Percentiles rank a stretch among this genome's conserved stretches.
These are phyloP conservation scores for Mycena galericulata DNA, from an alignment of 768 basidiomycete genomes.

Conservation along the genomic window DNA sequence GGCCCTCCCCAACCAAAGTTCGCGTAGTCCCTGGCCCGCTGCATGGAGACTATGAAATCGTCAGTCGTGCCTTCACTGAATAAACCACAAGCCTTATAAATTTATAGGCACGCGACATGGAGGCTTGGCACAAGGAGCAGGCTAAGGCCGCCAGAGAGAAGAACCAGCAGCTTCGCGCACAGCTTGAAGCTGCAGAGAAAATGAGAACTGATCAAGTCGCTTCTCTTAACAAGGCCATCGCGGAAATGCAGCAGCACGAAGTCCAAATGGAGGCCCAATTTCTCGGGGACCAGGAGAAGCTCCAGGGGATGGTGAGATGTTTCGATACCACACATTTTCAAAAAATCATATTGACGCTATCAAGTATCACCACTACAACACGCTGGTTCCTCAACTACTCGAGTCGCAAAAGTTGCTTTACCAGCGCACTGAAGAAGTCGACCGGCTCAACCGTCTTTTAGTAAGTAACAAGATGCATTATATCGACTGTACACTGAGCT, in stretches of 20 bases:
- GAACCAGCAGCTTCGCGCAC: constrained; percentile 5
- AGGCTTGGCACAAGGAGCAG: constrained; percentile 11
- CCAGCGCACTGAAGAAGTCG: constrained; percentile 19
- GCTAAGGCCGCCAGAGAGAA: constrained; percentile 5
- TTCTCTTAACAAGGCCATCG: constrained; percentile 2
- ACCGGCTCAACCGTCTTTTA: constrained; percentile 7
- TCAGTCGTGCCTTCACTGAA: constrained; percentile 6
- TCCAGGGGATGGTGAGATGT: constrained; percentile 20
- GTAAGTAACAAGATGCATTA: constrained; percentile 3
- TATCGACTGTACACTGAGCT: background rate
- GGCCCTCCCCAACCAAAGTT: constrained; percentile 1
- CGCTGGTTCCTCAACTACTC: background rate
- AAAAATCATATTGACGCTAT: constrained; percentile 10
- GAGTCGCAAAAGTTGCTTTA: constrained; percentile 17
- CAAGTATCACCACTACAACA: background rate
- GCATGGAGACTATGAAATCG: background rate
- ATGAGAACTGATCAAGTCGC: background rate
- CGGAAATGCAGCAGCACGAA: constrained; percentile 18
- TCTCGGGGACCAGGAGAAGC: constrained; percentile 17
- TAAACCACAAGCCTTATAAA: background rate
- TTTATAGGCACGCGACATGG: constrained; percentile 7
- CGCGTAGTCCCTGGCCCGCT: constrained; percentile 13
- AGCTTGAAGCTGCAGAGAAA: constrained; percentile 13
- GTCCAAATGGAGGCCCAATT: constrained; percentile 21
- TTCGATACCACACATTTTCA: background rate